These are phyloP conservation scores for Syzygium grande DNA, from an alignment of 345 rosid genomes.

Conservation along the genomic window DNA sequence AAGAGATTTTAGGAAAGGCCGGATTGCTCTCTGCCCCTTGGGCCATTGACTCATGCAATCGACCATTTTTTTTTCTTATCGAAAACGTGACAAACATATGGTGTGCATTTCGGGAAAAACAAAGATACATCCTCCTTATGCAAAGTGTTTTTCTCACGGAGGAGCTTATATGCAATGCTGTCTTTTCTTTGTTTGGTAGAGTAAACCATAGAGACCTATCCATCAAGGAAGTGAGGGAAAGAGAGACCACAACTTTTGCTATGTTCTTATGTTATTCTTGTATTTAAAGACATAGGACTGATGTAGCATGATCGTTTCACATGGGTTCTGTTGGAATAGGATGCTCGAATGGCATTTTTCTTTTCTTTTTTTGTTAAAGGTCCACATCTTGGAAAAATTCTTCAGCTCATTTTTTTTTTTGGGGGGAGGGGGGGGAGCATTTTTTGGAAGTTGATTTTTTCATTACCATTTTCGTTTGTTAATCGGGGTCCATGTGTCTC, in stretches of 20 bases:
- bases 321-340: background rate
- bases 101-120: background rate
- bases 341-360: background rate
- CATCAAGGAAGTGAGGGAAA: background rate
- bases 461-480: too few relatives aligned
- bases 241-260: background rate
- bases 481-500: background rate
- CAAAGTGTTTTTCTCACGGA: background rate
- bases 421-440: too few relatives aligned
- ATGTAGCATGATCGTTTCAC: background rate
- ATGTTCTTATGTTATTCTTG: background rate
- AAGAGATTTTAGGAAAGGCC: background rate
- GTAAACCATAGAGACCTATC: background rate
- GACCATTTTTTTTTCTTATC: background rate
- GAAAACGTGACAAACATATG: background rate
- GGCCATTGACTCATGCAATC: background rate
- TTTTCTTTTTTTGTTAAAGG: background rate
- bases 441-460: too few relatives aligned
- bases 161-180: background rate
- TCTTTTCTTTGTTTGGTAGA: background rate
- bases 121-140: background rate
- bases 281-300: background rate
- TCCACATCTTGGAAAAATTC: background rate
- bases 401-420: background rate
- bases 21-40: background rate